Percentiles rank a stretch among this genome's conserved stretches.
These are phyloP conservation scores for Acorus gramineus DNA, from an alignment of 106 monocot species.

Conservation along the genomic window DNA sequence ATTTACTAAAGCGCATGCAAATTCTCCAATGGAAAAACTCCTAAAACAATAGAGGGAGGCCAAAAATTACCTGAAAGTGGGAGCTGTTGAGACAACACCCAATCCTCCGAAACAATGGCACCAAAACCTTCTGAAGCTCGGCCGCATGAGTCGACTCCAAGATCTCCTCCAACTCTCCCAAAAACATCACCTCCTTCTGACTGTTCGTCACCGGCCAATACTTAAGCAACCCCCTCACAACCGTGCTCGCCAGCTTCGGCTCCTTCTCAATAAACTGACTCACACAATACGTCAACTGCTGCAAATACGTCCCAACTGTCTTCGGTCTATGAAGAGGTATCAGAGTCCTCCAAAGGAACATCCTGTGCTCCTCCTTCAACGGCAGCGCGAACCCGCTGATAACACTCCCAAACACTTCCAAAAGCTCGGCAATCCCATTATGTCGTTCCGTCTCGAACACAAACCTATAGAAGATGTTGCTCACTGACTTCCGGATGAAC, in stretches of 20 bases:
- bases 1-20: no score
- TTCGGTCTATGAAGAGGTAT: conserved; percentile 82
- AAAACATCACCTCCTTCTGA: conserved; percentile 91
- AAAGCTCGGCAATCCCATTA: conserved; percentile 75
- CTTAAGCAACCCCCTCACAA: conserved; percentile 63
- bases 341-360: conserved; percentile 66
- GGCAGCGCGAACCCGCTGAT: conserved; percentile 85
- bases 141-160: conserved; percentile 45
- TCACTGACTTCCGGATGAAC: conserved; percentile 63
- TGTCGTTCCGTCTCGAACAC: conserved; percentile 76
- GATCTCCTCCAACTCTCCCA: conserved; percentile 83
- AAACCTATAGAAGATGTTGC: conserved; percentile 78
- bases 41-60: not conserved
- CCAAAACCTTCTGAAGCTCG: conserved; percentile 79
- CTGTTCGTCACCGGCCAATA: conserved; percentile 84
- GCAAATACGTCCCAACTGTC: conserved; percentile 61
- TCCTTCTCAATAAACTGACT: conserved; percentile 82
- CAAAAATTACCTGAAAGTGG: conserved; percentile 64
- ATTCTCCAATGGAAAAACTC: not conserved
- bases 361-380: conserved; percentile 84
- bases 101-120: conserved; percentile 61
- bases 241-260: conserved; percentile 56
- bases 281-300: conserved; percentile 77
- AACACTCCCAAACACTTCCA: conserved; percentile 87
- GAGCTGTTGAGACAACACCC: conserved; percentile 66